Conservation (phyloP, 2,329 filamentous ascomycete species). For the Macrophomina phaseolina region DNA sequence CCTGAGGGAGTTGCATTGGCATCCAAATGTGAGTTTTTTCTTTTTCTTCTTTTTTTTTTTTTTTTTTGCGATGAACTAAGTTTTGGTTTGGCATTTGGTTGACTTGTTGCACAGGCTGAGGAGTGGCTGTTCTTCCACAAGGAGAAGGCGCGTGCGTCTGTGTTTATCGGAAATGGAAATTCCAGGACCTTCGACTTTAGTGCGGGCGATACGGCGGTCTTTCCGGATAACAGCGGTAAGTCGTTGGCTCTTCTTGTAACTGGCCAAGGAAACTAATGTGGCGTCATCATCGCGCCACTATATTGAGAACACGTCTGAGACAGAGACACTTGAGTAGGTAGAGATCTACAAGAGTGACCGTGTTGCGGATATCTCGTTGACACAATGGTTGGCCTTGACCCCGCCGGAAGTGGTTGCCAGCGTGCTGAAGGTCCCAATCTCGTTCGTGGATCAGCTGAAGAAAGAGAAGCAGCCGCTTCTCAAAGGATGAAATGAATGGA, state of each 20-base stretch:
- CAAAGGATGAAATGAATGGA: slow-evolving; percentile 25
- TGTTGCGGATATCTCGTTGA: slow-evolving; percentile 69
- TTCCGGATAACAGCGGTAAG: slow-evolving; percentile 67
- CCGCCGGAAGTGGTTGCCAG: slow-evolving; percentile 67
- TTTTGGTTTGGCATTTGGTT: not conserved
- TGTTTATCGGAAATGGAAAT: slow-evolving; percentile 66
- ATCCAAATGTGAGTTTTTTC: slow-evolving; percentile 63
- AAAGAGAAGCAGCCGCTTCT: slow-evolving; percentile 68
- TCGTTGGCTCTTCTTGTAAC: slow-evolving; percentile 21
- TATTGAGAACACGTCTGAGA: slow-evolving; percentile 70
- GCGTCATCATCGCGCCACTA: slow-evolving; percentile 58
- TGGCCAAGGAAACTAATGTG: not conserved
- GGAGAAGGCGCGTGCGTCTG: slow-evolving; percentile 65
- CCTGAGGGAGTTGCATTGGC: slow-evolving; percentile 72
- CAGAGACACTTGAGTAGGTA: slow-evolving; percentile 69
- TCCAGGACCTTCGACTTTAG: slow-evolving; percentile 71
- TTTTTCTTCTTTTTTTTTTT: not conserved
- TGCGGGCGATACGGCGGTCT: slow-evolving; percentile 71
- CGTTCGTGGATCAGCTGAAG: slow-evolving; percentile 63
- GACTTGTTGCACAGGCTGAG: slow-evolving; percentile 56
- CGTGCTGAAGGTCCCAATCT: slow-evolving; percentile 63
- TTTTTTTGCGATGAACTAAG: no score
- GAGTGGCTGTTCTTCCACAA: slow-evolving; percentile 76
- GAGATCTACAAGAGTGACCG: slow-evolving; percentile 73
- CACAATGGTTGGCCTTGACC: slow-evolving; percentile 73